phyloP scores from a whole-genome alignment of 495 filamentous ascomycete genomes.

The Aspergillus ellipticus region DNA sequence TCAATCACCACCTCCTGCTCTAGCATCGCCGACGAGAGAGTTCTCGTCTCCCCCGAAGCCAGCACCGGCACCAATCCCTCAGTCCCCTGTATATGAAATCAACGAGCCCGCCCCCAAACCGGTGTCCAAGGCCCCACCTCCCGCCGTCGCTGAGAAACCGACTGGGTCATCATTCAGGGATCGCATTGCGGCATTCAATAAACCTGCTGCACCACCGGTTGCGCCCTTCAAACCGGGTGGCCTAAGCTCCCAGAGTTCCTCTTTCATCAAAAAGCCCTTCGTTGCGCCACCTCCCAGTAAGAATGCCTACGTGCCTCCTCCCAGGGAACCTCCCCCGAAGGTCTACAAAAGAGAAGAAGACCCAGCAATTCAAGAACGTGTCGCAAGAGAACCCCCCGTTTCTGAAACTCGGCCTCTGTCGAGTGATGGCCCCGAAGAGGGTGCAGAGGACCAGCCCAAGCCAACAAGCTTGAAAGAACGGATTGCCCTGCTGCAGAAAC shows the following conservation, averaged over 20 bases:
- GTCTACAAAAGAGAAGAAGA: constrained; percentile 87
- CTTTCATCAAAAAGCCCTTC: constrained; percentile 97
- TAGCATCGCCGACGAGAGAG: constrained; percentile 20
- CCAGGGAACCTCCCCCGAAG: constrained; percentile 63
- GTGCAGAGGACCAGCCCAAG: constrained; percentile 72
- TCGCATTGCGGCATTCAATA: constrained; percentile 96
- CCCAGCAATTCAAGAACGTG: constrained; percentile 67
- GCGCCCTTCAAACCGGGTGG: constrained; percentile 81
- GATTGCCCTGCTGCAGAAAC: constrained; percentile 88
- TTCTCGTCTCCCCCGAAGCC: constrained; percentile 25
- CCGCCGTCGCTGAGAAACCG: constrained; percentile 77
- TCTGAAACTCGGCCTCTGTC: constrained; percentile 57
- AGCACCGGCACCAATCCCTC: constrained; percentile 21
- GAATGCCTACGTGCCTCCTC: constrained; percentile 82
- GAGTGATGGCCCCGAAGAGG: constrained; percentile 50
- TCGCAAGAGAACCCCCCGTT: constrained; percentile 40
- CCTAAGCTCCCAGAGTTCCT: constrained; percentile 51
- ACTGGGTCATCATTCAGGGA: constrained; percentile 76
- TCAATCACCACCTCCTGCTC: constrained; percentile 24
- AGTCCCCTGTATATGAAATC: constrained; percentile 23
- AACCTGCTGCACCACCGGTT: constrained; percentile 75
- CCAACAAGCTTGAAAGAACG: constrained; percentile 90
- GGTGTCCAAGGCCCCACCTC: constrained; percentile 44
- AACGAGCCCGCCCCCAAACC: constrained; percentile 43
- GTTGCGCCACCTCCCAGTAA: constrained; percentile 93